Evolutionary conservation across 139 green algal genomes (phyloP).

Genomic region (Tetraselmis chui): DNA sequence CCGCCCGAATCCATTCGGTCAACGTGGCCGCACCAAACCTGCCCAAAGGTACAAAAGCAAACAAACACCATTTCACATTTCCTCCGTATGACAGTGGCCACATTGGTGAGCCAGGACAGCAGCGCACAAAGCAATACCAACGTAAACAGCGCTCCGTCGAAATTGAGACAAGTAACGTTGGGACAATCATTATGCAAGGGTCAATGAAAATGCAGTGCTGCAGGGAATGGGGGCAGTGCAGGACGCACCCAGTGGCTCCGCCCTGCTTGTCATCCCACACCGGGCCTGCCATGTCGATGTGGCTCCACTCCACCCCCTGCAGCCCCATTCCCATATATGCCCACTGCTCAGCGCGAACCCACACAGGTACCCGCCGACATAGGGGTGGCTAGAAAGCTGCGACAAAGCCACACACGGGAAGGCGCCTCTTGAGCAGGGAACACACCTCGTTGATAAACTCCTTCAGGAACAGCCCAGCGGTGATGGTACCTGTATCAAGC

Average conservation of each 20-base stretch:
- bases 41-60: neutral
- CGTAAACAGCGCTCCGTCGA: neutral
- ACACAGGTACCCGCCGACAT: slow-evolving; percentile 5
- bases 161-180: neutral
- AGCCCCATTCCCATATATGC: neutral
- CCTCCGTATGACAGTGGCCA: neutral
- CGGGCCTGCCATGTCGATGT: slow-evolving; percentile 86
- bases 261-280: slow-evolving; percentile 79
- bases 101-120: neutral
- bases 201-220: neutral
- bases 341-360: slow-evolving; percentile 9
- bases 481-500: slow-evolving; percentile 80
- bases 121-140: neutral
- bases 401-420: slow-evolving; percentile 1
- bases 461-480: slow-evolving; percentile 89
- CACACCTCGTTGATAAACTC: slow-evolving; percentile 39
- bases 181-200: slow-evolving; percentile 1
- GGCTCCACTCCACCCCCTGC: slow-evolving; percentile 71
- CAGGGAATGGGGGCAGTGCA: neutral
- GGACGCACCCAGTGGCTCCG: slow-evolving; percentile 64
- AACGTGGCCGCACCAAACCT: slow-evolving; percentile 73
- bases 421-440: neutral
- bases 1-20: slow-evolving; percentile 57
- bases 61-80: neutral
- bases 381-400: slow-evolving; percentile 60